A percentile compares a stretch with the other conserved stretches of the same genome.
These are phyloP conservation scores for Penicillium crustosum DNA, from an alignment of 2,329 filamentous ascomycete genomes.

Conservation along the genomic window DNA sequence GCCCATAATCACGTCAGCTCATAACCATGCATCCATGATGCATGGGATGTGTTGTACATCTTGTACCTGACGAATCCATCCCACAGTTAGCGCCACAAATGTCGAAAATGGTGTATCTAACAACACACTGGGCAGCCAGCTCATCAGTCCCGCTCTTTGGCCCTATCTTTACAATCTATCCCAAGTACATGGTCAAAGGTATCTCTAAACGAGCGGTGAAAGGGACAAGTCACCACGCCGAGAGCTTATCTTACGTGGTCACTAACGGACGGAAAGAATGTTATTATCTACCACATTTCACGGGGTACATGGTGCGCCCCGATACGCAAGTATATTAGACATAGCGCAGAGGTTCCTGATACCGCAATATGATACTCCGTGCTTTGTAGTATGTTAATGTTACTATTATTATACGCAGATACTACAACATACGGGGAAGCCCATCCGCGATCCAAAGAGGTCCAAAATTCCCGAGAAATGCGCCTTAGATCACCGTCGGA, in stretches of 20 bases:
- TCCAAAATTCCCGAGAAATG: background rate
- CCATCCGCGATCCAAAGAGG: conserved; percentile 1
- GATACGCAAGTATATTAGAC: background rate
- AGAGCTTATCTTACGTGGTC: conserved; percentile 1
- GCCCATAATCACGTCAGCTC: background rate
- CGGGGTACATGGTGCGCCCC: background rate
- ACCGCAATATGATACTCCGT: background rate
- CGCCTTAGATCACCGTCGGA: conserved; percentile 2
- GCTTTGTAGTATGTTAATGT: background rate
- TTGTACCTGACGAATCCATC: conserved; percentile 9
- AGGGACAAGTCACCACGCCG: conserved; percentile 6
- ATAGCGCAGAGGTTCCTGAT: background rate
- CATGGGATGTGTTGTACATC: conserved; percentile 12
- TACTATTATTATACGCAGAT: background rate
- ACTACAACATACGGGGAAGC: background rate
- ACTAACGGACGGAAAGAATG: background rate
- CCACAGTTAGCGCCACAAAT: background rate
- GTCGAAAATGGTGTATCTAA: background rate
- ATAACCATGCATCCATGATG: background rate
- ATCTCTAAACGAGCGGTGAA: conserved; percentile 11
- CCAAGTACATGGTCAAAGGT: background rate
- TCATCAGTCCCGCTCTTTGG: background rate
- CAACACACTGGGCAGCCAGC: conserved; percentile 2
- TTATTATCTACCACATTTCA: conserved; percentile 2
- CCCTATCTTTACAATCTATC: background rate